These are phyloP conservation scores for Dacryopinax primogenitus DNA, from an alignment of 768 basidiomycete species.

Conservation along the genomic window DNA sequence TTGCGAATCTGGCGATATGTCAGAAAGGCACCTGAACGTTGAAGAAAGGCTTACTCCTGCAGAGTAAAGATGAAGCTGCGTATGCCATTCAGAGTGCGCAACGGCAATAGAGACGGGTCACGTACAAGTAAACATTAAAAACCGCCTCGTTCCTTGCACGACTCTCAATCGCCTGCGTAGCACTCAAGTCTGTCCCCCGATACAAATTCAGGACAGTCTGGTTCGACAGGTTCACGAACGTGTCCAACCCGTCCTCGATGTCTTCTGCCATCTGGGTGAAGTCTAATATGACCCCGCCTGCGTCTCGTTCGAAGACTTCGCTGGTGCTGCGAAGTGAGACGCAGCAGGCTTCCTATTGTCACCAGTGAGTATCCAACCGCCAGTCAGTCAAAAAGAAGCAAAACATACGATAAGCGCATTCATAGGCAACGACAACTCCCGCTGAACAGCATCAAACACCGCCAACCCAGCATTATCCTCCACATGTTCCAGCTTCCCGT, in stretches of 20 bases:
- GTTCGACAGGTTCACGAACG: constrained; percentile 28
- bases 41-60: constrained; percentile 42
- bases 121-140: constrained; percentile 86
- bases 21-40: not conserved
- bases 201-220: constrained; percentile 4
- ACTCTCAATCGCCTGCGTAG: not conserved
- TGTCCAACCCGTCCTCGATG: constrained; percentile 20
- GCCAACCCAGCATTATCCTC: not conserved
- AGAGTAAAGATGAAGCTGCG: constrained; percentile 86
- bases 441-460: not conserved
- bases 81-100: not conserved
- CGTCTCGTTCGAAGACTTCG: not conserved
- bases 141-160: constrained; percentile 59
- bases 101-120: constrained; percentile 13
- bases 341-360: constrained; percentile 3
- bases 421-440: not conserved
- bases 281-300: not conserved
- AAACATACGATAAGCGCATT: not conserved
- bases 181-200: not conserved
- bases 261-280: constrained; percentile 20
- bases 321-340: not conserved
- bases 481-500: constrained; percentile 8
- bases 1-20: constrained; percentile 39
- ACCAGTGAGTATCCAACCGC: constrained; percentile 11
- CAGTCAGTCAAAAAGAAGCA: constrained; percentile 13